These are phyloP conservation scores for Apostasia shenzhenica DNA, from an alignment of 106 monocot genomes.

Conservation along the genomic window DNA sequence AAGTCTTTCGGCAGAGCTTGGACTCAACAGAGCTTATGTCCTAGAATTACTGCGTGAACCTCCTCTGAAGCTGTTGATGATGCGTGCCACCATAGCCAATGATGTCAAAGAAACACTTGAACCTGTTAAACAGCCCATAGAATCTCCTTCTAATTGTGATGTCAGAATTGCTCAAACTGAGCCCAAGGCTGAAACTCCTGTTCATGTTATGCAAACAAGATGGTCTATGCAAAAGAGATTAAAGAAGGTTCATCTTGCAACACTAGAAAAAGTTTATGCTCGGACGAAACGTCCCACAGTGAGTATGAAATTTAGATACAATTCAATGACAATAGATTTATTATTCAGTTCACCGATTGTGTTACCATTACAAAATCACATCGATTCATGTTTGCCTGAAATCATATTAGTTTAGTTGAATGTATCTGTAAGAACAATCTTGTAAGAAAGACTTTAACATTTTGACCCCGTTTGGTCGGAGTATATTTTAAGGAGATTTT, in stretches of 20 bases:
- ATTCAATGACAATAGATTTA: neutral
- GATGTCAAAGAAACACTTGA: constrained; percentile 26
- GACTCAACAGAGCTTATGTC: constrained; percentile 71
- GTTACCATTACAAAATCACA: no score
- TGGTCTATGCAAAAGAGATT: constrained; percentile 68
- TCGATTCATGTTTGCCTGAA: no score
- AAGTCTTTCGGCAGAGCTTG: constrained; percentile 79
- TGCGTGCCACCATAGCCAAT: constrained; percentile 74
- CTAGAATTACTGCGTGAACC: constrained; percentile 90
- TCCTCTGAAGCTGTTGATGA: constrained; percentile 73
- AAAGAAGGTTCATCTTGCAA: constrained; percentile 81
- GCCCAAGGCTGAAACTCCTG: constrained; percentile 28
- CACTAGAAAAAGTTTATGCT: constrained; percentile 78
- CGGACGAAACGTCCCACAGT: constrained; percentile 86
- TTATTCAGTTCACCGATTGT: no score
- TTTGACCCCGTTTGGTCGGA: no score
- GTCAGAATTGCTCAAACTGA: constrained; percentile 18
- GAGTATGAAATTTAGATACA: constrained; percentile 11
- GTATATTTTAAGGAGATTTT: no score
- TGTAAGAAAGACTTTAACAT: no score
- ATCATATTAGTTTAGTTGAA: no score
- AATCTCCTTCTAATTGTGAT: constrained; percentile 8
- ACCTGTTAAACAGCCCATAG: constrained; percentile 16
- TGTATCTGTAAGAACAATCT: no score
- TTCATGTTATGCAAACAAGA: constrained; percentile 56